Conservation (phyloP, 495 filamentous ascomycete genomes). For the Annulohypoxylon bovei region DNA sequence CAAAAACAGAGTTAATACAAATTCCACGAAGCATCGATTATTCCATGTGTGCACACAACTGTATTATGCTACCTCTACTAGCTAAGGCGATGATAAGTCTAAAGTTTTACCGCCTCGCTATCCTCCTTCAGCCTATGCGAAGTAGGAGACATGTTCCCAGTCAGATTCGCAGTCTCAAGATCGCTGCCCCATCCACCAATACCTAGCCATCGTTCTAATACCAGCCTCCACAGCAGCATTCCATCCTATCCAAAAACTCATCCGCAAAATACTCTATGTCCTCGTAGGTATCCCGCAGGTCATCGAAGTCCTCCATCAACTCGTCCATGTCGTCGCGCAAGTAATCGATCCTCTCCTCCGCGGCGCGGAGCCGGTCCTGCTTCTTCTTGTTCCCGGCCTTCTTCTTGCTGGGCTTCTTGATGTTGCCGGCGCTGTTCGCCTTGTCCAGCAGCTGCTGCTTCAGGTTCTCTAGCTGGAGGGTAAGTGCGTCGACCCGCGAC, state of each 20-base stretch:
- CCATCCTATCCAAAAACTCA: no score
- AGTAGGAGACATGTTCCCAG: background rate
- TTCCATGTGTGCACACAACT: background rate
- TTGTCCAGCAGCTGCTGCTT: background rate
- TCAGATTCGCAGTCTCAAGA: background rate
- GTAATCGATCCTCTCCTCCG: background rate
- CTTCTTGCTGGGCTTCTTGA: background rate
- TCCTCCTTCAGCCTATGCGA: background rate
- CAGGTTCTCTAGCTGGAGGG: background rate
- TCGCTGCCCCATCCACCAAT: background rate
- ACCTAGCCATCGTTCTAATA: no score
- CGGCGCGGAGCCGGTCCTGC: background rate
- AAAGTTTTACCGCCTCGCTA: background rate
- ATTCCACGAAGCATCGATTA: background rate
- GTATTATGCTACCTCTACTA: conserved; percentile 4
- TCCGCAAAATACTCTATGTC: background rate
- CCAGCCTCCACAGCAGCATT: no score
- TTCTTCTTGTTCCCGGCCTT: background rate
- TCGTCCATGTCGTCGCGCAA: background rate
- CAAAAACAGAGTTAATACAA: background rate
- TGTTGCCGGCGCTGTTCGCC: background rate
- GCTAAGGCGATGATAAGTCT: background rate
- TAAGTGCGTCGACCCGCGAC: background rate
- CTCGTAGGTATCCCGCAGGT: background rate
- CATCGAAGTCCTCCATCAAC: background rate